phyloP scores from a whole-genome alignment of 805 yeast genomes.

The Metschnikowia kunwiensis region DNA sequence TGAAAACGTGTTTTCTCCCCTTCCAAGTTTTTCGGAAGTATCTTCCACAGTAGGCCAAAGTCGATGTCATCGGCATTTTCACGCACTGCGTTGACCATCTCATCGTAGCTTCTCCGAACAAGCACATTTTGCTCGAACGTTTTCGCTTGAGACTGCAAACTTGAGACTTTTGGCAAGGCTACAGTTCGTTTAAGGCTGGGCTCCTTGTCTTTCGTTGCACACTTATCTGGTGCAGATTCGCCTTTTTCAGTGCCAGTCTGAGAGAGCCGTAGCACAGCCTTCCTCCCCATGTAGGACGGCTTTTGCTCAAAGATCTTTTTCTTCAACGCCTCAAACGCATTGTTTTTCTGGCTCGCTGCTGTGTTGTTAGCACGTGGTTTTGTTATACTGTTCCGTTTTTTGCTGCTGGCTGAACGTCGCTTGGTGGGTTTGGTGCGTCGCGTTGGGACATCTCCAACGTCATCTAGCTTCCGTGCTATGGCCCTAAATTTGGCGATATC shows the following conservation, averaged over 20 bases:
- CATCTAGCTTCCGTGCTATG: neutral
- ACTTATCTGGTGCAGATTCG: neutral
- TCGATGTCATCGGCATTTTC: slow-evolving; percentile 20
- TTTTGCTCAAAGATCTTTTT: slow-evolving; percentile 1
- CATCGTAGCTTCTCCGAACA: slow-evolving; percentile 19
- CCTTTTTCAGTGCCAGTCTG: no score
- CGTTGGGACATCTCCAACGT: slow-evolving; percentile 6
- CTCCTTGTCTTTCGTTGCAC: neutral
- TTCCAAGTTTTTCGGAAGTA: slow-evolving; percentile 26
- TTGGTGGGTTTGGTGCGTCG: slow-evolving; percentile 3
- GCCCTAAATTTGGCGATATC: slow-evolving; percentile 4
- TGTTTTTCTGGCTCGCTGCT: neutral
- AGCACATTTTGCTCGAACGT: slow-evolving; percentile 20
- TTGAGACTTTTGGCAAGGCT: neutral
- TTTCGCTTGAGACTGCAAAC: slow-evolving; percentile 1
- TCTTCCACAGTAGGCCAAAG: slow-evolving; percentile 21
- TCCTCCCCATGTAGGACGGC: neutral
- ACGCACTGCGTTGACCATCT: slow-evolving; percentile 20
- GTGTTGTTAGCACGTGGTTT: neutral
- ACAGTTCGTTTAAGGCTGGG: neutral
- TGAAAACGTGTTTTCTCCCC: slow-evolving; percentile 22
- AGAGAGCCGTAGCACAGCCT: neutral
- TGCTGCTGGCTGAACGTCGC: neutral
- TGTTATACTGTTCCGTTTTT: neutral
- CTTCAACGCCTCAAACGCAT: neutral